Evolutionary conservation across 1,284 basidiomycete genomes (phyloP), one percentile per base, ranked within the genome.

Genomic region (Athelia sp.): DNA sequence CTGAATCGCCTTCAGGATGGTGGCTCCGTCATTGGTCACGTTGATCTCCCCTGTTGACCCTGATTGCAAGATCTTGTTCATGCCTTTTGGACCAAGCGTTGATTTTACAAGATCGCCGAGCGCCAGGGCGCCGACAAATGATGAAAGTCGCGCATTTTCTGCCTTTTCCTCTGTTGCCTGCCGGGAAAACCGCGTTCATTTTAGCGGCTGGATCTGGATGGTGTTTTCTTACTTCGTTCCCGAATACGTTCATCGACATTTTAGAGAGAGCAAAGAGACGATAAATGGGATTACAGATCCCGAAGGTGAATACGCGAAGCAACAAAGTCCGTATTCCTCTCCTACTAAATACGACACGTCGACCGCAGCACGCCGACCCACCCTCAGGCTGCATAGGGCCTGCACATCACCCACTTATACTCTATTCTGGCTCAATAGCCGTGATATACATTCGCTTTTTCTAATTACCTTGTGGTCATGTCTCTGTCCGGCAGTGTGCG

Each of bases 1-100:
- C 59, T 94, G 90, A 61, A 99, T 98, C 48, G 92, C 87, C 67
- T 97, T 98, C 56, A 99, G 81, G 62, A 99, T 99, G 43, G 97
- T 99, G 2, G 97, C 97, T 15, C 97, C 97, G 68, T 99, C 97
- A 70, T 99, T 99, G 15, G 97, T 99, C 50, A 99, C 95, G 52
- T 87, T 96, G 59, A 99, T 92, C 38, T 95, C 91, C 29, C 93
- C 94, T 0, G 89, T 85, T 2, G 94, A 92, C 6, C 74, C 86
- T 2, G 94, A 98, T 73, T 98, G 93, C 40, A 95, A 80, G 55
- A 95, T 94, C 71, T 94, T 94, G 78, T 93, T 93, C 91, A 94
- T 93, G 50, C 91, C 93, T 72, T 99, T 99, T 35, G 96, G 97
- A 13, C 96, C 96, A 6, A 99, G 81, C 15, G 97, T 99, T 3